A percentile compares a stretch with the other conserved stretches of the same genome.
These are phyloP conservation scores for Hondaea fermentalgiana DNA, from an alignment of 108 stramenopile genomes.

Conservation along the genomic window DNA sequence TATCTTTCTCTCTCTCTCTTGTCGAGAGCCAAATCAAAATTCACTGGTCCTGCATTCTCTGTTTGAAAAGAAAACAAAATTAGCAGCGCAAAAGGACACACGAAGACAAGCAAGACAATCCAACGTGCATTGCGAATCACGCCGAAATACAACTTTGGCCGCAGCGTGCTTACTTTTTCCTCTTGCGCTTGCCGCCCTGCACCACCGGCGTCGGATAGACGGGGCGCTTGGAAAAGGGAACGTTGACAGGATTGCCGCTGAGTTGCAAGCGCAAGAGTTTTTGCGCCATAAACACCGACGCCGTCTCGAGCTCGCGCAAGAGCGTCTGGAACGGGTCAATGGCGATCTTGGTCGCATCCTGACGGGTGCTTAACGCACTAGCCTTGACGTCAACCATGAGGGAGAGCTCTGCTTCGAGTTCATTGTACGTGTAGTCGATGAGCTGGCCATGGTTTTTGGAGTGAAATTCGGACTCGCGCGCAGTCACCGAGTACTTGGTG, in stretches of 20 bases:
- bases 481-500: neutral
- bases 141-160: neutral
- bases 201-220: neutral
- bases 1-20: too few relatives aligned
- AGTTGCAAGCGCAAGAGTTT: neutral
- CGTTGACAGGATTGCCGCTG: neutral
- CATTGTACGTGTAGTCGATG: neutral
- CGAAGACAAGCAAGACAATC: too few relatives aligned
- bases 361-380: neutral
- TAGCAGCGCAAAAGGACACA: too few relatives aligned
- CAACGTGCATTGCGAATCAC: neutral
- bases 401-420: neutral
- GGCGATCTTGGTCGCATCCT: neutral
- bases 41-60: too few relatives aligned
- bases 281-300: neutral
- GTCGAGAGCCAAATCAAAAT: too few relatives aligned
- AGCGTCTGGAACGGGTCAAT: neutral
- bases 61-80: too few relatives aligned
- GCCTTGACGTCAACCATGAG: neutral
- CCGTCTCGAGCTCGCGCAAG: constrained; percentile 16
- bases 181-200: neutral
- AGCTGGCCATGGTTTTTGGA: constrained; percentile 6
- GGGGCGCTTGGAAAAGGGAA: neutral
- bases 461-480: neutral
- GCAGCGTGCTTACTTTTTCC: neutral